phyloP scores from a whole-genome alignment of 768 basidiomycete species.

The Mycena pura region DNA sequence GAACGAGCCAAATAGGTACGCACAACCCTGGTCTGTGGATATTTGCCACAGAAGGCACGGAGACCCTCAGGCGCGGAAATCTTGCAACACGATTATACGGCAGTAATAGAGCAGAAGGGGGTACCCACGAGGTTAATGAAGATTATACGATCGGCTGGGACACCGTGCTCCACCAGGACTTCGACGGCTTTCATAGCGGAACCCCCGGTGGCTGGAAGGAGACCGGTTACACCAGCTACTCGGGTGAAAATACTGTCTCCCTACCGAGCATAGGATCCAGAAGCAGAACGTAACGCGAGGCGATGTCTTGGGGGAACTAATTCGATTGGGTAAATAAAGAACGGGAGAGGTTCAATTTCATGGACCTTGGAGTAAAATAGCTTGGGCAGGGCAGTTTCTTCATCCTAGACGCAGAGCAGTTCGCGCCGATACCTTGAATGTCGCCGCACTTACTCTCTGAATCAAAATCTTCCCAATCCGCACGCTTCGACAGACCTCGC shows the following conservation, averaged over 20 bases:
- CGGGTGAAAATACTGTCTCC: constrained; percentile 27
- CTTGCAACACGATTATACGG: constrained; percentile 46
- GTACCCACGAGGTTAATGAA: constrained; percentile 85
- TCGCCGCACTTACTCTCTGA: constrained; percentile 73
- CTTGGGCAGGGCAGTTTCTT: constrained; percentile 92
- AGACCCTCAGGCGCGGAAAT: constrained; percentile 93
- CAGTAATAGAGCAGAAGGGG: not conserved
- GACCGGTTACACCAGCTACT: not conserved
- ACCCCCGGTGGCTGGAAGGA: constrained; percentile 81
- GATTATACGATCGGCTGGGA: constrained; percentile 93
- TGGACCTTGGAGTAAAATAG: constrained; percentile 87
- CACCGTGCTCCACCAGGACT: constrained; percentile 88
- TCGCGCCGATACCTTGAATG: not conserved
- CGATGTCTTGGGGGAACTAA: constrained; percentile 93
- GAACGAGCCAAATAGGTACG: constrained; percentile 34
- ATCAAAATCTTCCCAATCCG: constrained; percentile 98
- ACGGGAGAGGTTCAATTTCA: not conserved
- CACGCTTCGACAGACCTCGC: constrained; percentile 93
- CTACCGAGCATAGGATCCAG: constrained; percentile 97
- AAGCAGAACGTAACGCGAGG: constrained; percentile 88
- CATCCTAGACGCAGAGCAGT: constrained; percentile 64
- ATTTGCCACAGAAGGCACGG: constrained; percentile 75
- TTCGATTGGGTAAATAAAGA: not conserved
- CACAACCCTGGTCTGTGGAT: constrained; percentile 80
- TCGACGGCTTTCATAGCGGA: constrained; percentile 98